phyloP scores from a whole-genome alignment of 2,329 filamentous ascomycete species.

The Chaetomiaceae sp. region DNA sequence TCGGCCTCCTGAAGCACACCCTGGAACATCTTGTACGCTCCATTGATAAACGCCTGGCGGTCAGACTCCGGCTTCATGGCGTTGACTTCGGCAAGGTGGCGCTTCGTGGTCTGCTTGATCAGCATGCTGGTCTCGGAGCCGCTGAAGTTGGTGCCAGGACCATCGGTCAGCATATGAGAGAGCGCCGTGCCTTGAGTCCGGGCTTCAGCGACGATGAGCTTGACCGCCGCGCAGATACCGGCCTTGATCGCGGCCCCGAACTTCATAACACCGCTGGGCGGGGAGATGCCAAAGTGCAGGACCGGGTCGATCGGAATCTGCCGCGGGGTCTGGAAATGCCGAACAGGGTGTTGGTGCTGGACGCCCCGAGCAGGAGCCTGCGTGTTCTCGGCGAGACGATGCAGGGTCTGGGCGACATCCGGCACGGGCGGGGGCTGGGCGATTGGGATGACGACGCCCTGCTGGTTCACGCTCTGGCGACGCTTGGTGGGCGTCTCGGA shows the following conservation, averaged over 20 bases:
- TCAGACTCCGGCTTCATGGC: neutral
- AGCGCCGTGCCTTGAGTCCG: neutral
- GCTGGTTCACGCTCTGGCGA: constrained; percentile 7
- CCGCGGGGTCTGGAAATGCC: neutral
- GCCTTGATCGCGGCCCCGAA: constrained; percentile 10
- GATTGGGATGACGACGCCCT: neutral
- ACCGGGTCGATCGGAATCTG: constrained; percentile 7
- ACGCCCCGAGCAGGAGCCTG: neutral
- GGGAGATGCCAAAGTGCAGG: constrained; percentile 10
- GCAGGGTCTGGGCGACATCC: neutral
- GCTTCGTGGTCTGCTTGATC: constrained; percentile 5
- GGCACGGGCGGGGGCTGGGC: neutral
- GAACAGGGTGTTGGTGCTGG: neutral
- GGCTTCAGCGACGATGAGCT: neutral
- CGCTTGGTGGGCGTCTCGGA: constrained; percentile 13
- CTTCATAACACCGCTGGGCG: neutral
- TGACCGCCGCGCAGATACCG: constrained; percentile 2
- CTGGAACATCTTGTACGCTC: constrained; percentile 10
- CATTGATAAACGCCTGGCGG: constrained; percentile 5
- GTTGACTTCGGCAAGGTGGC: neutral
- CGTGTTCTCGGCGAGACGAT: neutral
- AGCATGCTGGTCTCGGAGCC: neutral
- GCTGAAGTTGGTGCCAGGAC: constrained; percentile 2
- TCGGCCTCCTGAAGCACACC: constrained; percentile 6
- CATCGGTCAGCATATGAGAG: constrained; percentile 6